These are phyloP conservation scores for Sclerotiophoma versabilis DNA, from an alignment of 2,329 filamentous ascomycete species.

Conservation along the genomic window DNA sequence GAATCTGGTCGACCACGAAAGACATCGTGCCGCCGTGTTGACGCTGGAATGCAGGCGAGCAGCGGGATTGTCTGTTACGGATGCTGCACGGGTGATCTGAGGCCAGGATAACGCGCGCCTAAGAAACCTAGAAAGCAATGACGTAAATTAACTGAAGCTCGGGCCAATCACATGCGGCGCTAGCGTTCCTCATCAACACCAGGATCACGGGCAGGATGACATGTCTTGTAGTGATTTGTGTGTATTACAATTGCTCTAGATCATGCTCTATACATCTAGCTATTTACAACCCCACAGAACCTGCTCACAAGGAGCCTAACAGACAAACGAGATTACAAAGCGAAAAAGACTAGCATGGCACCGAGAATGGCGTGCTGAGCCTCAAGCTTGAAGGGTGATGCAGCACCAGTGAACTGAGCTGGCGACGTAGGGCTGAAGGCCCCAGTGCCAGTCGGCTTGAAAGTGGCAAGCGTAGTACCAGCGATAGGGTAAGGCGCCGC, in stretches of 20 bases:
- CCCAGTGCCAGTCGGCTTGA: constrained; percentile 35
- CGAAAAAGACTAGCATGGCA: constrained; percentile 43
- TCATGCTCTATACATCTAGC: background rate
- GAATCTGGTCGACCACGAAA: constrained; percentile 59
- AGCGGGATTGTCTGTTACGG: background rate
- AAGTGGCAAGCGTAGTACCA: constrained; percentile 29
- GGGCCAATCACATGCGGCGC: constrained; percentile 2
- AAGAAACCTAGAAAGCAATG: background rate
- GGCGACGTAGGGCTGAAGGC: constrained; percentile 26
- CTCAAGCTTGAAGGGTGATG: constrained; percentile 33
- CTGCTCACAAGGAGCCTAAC: background rate
- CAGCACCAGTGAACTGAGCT: constrained; percentile 47
- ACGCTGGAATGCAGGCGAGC: constrained; percentile 13
- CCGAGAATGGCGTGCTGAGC: constrained; percentile 36
- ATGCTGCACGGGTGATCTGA: constrained; percentile 7
- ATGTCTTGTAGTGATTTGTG: background rate
- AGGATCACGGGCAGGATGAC: background rate
- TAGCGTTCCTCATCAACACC: background rate
- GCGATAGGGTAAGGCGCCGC: constrained; percentile 35
- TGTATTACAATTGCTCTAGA: constrained; percentile 6
- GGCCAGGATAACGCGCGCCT: constrained; percentile 8
- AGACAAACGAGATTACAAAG: constrained; percentile 32
- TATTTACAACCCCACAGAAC: background rate
- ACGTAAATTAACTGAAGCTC: constrained; percentile 7
- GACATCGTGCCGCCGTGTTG: constrained; percentile 47